Conservation (phyloP, 306 rosid species). For the Medicago truncatula region DNA sequence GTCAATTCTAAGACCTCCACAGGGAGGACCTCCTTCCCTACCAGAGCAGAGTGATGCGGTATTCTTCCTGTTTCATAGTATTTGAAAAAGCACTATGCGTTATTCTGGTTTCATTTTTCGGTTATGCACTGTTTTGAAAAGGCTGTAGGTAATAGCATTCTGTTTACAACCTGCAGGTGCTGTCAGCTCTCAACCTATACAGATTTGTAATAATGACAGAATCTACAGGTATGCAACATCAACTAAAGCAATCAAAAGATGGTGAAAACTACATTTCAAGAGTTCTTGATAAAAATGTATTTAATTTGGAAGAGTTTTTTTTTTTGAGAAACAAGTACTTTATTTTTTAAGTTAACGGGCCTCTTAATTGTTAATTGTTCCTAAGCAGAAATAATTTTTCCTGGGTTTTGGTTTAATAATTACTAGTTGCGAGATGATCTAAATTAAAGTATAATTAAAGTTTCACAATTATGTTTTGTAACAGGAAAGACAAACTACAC, state of each 20-base stretch:
- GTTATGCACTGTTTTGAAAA: constrained; percentile 10
- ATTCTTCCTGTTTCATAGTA: constrained; percentile 41
- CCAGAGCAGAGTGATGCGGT: constrained; percentile 89
- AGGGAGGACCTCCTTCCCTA: constrained; percentile 91
- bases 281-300: not conserved
- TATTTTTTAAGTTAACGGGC: not conserved
- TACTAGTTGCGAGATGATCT: constrained; percentile 2
- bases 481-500: constrained; percentile 78
- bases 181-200: constrained; percentile 89
- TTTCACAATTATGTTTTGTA: constrained; percentile 28
- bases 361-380: constrained; percentile 1
- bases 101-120: constrained; percentile 25
- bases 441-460: constrained; percentile 8
- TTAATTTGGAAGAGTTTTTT: not conserved
- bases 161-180: constrained; percentile 57
- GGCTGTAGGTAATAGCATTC: constrained; percentile 8
- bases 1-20: constrained; percentile 70
- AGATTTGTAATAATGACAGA: constrained; percentile 78
- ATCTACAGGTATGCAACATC: constrained; percentile 64
- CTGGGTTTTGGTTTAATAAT: not conserved
- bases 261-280: not conserved
- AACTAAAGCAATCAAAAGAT: not conserved
- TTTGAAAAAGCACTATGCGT: constrained; percentile 18
- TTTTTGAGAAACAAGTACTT: not conserved
- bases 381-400: not conserved